phyloP scores from a whole-genome alignment of 306 rosid species.

The Hippophae rhamnoides region DNA sequence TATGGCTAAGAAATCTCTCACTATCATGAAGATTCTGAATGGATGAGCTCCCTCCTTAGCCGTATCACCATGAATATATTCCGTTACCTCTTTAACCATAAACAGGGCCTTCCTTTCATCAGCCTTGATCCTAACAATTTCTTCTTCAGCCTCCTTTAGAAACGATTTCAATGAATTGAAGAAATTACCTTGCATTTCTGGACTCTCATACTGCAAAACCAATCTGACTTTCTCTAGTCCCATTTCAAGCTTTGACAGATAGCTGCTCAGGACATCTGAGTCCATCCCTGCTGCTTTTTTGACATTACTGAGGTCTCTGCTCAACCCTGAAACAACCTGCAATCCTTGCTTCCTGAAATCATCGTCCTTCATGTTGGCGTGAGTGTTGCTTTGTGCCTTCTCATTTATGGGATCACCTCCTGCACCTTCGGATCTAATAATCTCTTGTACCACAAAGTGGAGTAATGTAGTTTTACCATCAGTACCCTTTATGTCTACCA shows the following conservation, averaged over 20 bases:
- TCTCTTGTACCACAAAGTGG: slow-evolving; percentile 99
- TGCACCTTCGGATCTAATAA: slow-evolving; percentile 78
- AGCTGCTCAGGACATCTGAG: slow-evolving; percentile 89
- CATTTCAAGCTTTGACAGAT: slow-evolving; percentile 74
- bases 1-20: slow-evolving; percentile 69
- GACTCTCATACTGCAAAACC: slow-evolving; percentile 65
- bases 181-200: slow-evolving; percentile 62
- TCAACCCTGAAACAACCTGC: slow-evolving; percentile 76
- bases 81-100: slow-evolving; percentile 86
- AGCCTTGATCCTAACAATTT: slow-evolving; percentile 52
- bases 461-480: slow-evolving; percentile 95
- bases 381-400: slow-evolving; percentile 31
- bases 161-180: slow-evolving; percentile 61
- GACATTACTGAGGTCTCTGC: slow-evolving; percentile 76
- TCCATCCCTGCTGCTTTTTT: slow-evolving; percentile 98
- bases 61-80: slow-evolving; percentile 81
- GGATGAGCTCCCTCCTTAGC: slow-evolving; percentile 95
- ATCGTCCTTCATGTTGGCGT: slow-evolving; percentile 44
- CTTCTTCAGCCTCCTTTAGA: slow-evolving; percentile 74
- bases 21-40: slow-evolving; percentile 87
- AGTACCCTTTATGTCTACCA: slow-evolving; percentile 88
- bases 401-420: slow-evolving; percentile 44
- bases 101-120: slow-evolving; percentile 65
- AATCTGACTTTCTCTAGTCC: slow-evolving; percentile 82
- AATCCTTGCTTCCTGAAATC: slow-evolving; percentile 83